Percentiles rank a stretch among this genome's conserved stretches.
Evolutionary conservation across 1,284 basidiomycete genomes (phyloP).

Genomic region (Rhodotorula sp.): DNA sequence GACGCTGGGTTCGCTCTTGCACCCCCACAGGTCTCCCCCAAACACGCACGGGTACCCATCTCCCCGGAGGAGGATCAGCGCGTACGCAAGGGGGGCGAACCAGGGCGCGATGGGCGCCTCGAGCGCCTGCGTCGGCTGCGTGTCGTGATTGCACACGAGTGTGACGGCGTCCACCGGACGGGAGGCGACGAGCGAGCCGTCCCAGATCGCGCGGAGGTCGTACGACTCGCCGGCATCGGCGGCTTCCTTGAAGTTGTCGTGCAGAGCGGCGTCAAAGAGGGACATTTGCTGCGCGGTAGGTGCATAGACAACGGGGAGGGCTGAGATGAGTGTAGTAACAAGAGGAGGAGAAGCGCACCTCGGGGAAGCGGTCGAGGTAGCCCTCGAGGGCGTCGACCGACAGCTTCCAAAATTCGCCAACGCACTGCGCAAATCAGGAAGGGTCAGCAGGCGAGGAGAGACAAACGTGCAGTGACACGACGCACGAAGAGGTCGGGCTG

Average conservation of each 20-base stretch:
- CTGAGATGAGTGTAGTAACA: background rate
- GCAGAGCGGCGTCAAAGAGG: conserved; percentile 8
- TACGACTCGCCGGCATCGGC: conserved; percentile 56
- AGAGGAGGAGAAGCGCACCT: conserved; percentile 56
- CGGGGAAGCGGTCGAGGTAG: conserved; percentile 64
- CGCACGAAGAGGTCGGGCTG: background rate
- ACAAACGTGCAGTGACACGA: background rate
- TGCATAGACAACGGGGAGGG: background rate
- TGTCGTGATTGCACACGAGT: conserved; percentile 59
- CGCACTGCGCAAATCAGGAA: background rate
- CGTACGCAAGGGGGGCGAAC: conserved; percentile 69
- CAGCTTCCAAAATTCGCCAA: conserved; percentile 57
- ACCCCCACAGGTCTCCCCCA: conserved; percentile 79
- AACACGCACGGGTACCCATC: conserved; percentile 90
- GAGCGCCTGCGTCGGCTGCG: conserved; percentile 56
- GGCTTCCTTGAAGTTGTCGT: conserved; percentile 60
- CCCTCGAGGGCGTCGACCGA: conserved; percentile 67
- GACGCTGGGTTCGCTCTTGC: conserved; percentile 36
- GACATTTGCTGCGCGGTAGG: background rate
- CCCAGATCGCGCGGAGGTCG: conserved; percentile 61
- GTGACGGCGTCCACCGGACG: conserved; percentile 63
- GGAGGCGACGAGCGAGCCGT: conserved; percentile 59
- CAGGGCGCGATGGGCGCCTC: conserved; percentile 58
- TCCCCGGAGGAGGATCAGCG: conserved; percentile 77
- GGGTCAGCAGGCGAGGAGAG: background rate